Conservation (phyloP, 1,284 basidiomycete species). For the Austroboletus novae-zelandiae region DNA sequence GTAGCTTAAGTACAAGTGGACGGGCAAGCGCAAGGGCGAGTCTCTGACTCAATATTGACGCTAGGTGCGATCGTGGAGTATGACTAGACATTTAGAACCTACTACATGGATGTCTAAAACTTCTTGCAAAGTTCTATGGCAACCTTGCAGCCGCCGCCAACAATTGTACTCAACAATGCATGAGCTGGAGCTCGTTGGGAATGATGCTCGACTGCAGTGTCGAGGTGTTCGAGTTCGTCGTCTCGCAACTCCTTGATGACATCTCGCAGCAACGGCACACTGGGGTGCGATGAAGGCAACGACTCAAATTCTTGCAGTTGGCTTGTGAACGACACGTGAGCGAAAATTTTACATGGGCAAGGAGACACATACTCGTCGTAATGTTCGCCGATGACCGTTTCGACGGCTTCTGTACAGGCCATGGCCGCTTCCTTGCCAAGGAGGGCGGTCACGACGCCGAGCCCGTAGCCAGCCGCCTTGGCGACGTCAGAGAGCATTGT, state of each 20-base stretch:
- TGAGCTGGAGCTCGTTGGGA: constrained; percentile 92
- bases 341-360: neutral
- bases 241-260: constrained; percentile 88
- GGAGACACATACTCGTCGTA: constrained; percentile 84
- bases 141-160: constrained; percentile 84
- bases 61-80: constrained; percentile 1
- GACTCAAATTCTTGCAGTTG: constrained; percentile 71
- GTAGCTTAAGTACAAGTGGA: constrained; percentile 50
- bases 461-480: constrained; percentile 79
- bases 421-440: constrained; percentile 94
- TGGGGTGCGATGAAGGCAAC: constrained; percentile 68
- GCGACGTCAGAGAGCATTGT: constrained; percentile 84
- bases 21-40: constrained; percentile 45
- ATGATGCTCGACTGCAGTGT: constrained; percentile 88
- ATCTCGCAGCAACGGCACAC: constrained; percentile 71
- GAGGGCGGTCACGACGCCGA: constrained; percentile 84
- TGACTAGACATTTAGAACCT: neutral
- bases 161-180: constrained; percentile 81
- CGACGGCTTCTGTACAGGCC: constrained; percentile 98
- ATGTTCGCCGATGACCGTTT: constrained; percentile 97
- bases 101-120: constrained; percentile 43
- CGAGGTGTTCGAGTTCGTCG: constrained; percentile 93
- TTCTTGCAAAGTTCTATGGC: constrained; percentile 90
- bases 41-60: constrained; percentile 32
- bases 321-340: constrained; percentile 38